Conservation (phyloP, 441 rosid genomes). For the Populus hybrid region DNA sequence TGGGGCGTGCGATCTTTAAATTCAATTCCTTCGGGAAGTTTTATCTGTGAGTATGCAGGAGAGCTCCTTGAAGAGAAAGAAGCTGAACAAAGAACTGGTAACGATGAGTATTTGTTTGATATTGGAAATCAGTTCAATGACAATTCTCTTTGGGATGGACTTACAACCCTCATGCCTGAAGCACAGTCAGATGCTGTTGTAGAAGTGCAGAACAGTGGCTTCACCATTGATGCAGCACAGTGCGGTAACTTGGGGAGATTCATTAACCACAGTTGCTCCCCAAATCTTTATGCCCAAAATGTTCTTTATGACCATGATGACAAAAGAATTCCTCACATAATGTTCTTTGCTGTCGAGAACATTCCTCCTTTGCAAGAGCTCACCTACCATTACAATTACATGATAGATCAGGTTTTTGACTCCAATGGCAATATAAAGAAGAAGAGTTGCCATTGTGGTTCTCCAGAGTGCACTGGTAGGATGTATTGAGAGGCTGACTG, state of each 20-base stretch:
- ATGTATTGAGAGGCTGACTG: conserved; percentile 53
- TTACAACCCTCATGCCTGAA: conserved; percentile 42
- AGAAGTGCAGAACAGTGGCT: conserved; percentile 42
- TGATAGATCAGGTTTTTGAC: conserved; percentile 60
- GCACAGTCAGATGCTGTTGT: conserved; percentile 25
- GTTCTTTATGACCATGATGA: conserved; percentile 81
- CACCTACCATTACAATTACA: conserved; percentile 73
- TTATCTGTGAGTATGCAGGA: conserved; percentile 85
- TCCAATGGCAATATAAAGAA: conserved; percentile 65
- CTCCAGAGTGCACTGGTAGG: conserved; percentile 73
- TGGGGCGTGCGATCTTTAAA: conserved; percentile 93
- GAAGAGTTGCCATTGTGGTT: conserved; percentile 78
- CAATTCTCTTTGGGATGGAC: conserved; percentile 39
- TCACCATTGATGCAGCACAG: conserved; percentile 82
- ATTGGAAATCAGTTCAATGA: conserved; percentile 58
- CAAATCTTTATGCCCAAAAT: conserved; percentile 85
- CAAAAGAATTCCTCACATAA: conserved; percentile 76
- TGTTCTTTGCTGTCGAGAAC: conserved; percentile 81
- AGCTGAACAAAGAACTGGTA: conserved; percentile 66
- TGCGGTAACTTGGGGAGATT: conserved; percentile 82
- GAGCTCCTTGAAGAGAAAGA: conserved; percentile 79
- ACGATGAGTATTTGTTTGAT: conserved; percentile 84
- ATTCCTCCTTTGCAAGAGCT: conserved; percentile 91
- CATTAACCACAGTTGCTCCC: conserved; percentile 91
- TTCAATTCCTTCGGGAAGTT: conserved; percentile 80